These are phyloP conservation scores for Neofusicoccum laricinum DNA, from an alignment of 2,329 filamentous ascomycete genomes.

Conservation along the genomic window DNA sequence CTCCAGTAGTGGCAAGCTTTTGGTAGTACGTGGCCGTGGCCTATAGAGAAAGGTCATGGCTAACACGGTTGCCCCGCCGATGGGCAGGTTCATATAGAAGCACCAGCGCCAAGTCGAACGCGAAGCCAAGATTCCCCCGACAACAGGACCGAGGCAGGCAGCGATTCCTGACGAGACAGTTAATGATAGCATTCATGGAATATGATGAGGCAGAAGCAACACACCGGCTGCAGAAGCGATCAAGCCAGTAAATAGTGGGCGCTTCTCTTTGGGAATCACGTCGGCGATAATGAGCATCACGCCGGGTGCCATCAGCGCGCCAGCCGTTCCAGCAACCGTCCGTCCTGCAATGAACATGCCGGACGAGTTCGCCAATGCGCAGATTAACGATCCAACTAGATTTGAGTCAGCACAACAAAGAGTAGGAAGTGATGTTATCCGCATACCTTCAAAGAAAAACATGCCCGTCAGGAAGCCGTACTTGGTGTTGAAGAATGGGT, in stretches of 20 bases:
- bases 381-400: background rate
- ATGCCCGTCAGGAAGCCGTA: background rate
- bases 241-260: background rate
- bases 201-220: background rate
- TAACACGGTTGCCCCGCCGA: background rate
- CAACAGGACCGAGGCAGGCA: background rate
- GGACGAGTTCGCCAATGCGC: background rate
- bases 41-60: background rate
- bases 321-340: background rate
- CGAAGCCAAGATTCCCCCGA: background rate
- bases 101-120: background rate
- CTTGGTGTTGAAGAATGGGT: background rate
- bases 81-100: conserved; percentile 2
- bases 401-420: background rate
- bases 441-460: background rate
- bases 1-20: background rate
- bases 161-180: background rate
- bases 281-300: conserved; percentile 9
- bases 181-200: background rate
- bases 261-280: background rate
- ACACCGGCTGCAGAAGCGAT: background rate
- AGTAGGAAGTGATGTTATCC: no score
- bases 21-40: background rate
- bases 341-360: background rate
- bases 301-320: background rate